Percentiles rank a stretch among this genome's conserved stretches.
phyloP scores from a whole-genome alignment of 2,329 filamentous ascomycete genomes.

The Zasmidium cellare region DNA sequence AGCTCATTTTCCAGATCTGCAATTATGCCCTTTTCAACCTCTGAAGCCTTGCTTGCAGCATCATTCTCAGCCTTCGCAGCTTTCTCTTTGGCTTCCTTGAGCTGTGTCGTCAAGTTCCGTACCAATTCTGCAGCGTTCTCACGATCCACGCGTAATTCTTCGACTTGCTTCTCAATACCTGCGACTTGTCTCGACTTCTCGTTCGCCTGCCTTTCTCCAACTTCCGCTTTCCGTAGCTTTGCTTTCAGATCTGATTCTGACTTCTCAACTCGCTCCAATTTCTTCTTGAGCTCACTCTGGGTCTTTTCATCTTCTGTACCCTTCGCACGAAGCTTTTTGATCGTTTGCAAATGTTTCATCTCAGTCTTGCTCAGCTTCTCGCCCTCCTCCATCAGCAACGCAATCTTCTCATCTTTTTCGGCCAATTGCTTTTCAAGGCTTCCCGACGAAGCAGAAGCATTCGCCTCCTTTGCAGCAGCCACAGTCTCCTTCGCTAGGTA shows the following conservation, averaged over 20 bases:
- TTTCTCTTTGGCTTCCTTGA: constrained; percentile 66
- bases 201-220: constrained; percentile 55
- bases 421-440: constrained; percentile 76
- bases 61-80: constrained; percentile 68
- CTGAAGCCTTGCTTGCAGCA: constrained; percentile 65
- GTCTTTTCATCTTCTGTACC: constrained; percentile 53
- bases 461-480: constrained; percentile 70
- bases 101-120: constrained; percentile 66
- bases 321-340: constrained; percentile 72
- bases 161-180: constrained; percentile 49
- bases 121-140: constrained; percentile 59
- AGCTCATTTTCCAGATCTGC: constrained; percentile 65
- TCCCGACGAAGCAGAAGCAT: constrained; percentile 61
- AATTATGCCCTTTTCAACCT: constrained; percentile 61
- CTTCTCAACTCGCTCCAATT: constrained; percentile 66
- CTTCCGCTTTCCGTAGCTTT: constrained; percentile 61
- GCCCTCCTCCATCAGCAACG: constrained; percentile 86
- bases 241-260: constrained; percentile 62
- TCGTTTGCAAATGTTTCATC: constrained; percentile 76
- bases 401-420: constrained; percentile 88
- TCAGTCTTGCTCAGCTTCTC: constrained; percentile 84
- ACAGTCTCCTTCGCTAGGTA: constrained; percentile 81
- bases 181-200: constrained; percentile 63
- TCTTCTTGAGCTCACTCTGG: constrained; percentile 54
- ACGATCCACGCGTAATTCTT: constrained; percentile 33